Conservation (phyloP, 1,284 basidiomycete genomes). For the Fistulina hepatica region DNA sequence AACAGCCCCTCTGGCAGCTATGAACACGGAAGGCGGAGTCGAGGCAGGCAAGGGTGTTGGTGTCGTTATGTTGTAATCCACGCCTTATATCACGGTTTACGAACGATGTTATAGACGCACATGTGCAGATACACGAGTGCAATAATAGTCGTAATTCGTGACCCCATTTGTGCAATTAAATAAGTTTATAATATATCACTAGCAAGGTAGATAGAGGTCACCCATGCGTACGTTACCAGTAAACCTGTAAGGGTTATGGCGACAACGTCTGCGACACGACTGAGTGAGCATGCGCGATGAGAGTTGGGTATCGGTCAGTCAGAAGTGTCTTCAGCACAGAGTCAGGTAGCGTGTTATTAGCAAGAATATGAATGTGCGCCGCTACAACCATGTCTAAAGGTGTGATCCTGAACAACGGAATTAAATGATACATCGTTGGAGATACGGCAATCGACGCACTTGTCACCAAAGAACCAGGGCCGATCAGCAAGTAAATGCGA, state of each 20-base stretch:
- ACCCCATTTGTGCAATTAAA: too few species aligned
- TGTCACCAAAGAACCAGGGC: conserved; percentile 40
- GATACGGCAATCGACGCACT: background rate
- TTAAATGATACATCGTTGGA: background rate
- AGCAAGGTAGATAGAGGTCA: too few species aligned
- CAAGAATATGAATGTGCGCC: conserved; percentile 52
- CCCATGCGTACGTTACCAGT: too few species aligned
- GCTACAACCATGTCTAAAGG: conserved; percentile 56
- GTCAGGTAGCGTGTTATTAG: conserved; percentile 50
- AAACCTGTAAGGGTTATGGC: too few species aligned
- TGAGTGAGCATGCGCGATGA: conserved; percentile 44
- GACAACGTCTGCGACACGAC: conserved; percentile 27
- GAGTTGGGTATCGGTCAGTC: conserved; percentile 39
- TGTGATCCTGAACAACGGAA: conserved; percentile 33
- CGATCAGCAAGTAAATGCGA: conserved; percentile 39
- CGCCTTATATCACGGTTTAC: too few species aligned
- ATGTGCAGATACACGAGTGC: too few species aligned
- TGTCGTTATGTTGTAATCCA: conserved; percentile 64
- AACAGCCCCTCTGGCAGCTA: conserved; percentile 67
- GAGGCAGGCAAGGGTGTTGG: conserved; percentile 64
- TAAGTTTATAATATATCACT: too few species aligned
- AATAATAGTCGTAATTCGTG: too few species aligned
- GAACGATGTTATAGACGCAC: too few species aligned
- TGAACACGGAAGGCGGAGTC: conserved; percentile 37
- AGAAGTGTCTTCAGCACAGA: conserved; percentile 44